phyloP scores from a whole-genome alignment of 257 asterid genomes.

The Henckelia pumila region DNA sequence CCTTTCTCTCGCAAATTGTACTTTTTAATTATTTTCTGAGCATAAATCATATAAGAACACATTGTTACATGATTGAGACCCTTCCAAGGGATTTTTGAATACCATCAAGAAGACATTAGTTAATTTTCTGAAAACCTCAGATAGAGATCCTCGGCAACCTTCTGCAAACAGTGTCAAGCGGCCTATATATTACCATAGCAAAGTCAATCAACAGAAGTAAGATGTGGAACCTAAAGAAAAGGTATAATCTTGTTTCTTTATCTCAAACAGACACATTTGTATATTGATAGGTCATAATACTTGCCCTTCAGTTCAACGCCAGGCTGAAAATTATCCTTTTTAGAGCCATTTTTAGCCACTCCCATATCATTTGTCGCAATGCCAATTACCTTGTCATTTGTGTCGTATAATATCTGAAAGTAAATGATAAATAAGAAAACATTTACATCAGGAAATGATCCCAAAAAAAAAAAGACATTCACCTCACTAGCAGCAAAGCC shows the following conservation, averaged over 20 bases:
- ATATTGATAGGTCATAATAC: slow-evolving; percentile 25
- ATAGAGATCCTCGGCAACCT: slow-evolving; percentile 98
- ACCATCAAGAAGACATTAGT: slow-evolving; percentile 15
- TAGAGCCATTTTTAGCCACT: slow-evolving; percentile 83
- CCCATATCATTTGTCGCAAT: slow-evolving; percentile 99
- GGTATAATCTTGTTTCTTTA: neutral
- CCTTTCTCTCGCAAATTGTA: slow-evolving; percentile 81
- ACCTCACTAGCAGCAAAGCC: slow-evolving; percentile 99
- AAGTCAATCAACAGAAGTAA: slow-evolving; percentile 13
- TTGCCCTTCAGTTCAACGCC: slow-evolving; percentile 92
- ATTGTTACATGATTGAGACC: slow-evolving; percentile 18
- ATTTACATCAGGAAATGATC: slow-evolving; percentile 11
- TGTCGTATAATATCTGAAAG: slow-evolving; percentile 65
- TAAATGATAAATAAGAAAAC: slow-evolving; percentile 25
- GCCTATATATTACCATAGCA: slow-evolving; percentile 49
- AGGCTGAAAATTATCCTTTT: slow-evolving; percentile 74
- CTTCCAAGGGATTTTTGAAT: slow-evolving; percentile 16
- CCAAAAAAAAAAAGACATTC: slow-evolving; percentile 14
- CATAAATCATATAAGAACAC: slow-evolving; percentile 22
- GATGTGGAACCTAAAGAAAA: slow-evolving; percentile 19
- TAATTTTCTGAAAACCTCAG: slow-evolving; percentile 60
- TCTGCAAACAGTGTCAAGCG: slow-evolving; percentile 78
- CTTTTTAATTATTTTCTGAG: slow-evolving; percentile 68
- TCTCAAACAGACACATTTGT: slow-evolving; percentile 8
- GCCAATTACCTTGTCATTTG: slow-evolving; percentile 68